Base-by-base conservation (phyloP, 176 grass and related monocot genomes). In the Aegilops tauschii region DNA sequence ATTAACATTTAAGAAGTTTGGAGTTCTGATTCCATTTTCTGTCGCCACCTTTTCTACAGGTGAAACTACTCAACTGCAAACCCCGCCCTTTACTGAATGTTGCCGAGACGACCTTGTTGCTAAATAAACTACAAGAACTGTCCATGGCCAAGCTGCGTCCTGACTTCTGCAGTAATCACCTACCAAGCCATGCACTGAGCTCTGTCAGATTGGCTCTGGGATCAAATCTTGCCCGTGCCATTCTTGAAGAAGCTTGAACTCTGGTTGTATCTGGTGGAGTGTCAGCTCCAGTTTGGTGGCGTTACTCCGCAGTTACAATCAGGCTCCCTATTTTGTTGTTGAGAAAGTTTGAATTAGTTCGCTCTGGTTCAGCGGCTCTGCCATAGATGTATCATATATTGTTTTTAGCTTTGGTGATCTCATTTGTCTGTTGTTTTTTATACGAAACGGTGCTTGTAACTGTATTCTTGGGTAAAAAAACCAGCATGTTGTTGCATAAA, bases 101-200 rank as follows among this genome's bases (percentile, higher is more conserved):
- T 76, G 89, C 92, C 17, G 96, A 98, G 69, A 98, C 92, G 2
- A 93, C 81, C 34, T 86, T 98, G 79, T 91, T 98, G 82, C 92
- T 98, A 56, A 92, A 85, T 82, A 98, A 98, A 82, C 87, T 98
- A 66, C 93, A 96, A 88, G 92, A 96, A 50, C 49, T 98, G 67
- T 96, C 93, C 49, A 86, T 96, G 72, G 96, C 90, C 20, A 98
- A 96, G 87, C 66, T 88, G 37, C 76, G 92, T 9, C 92, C 93
- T 65, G 92, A 90, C 74, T 98, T 91, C 45, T 87, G 81, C n/a
- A 93, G 79, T 65, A 71, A 82, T 75, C 81, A 92, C 47, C 49
- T 98, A 82, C 85, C 86, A 37, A 65, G 65, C 76, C 87, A 94
- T 78, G 90, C 92, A 12, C 36, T 91, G 30, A 93, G 74, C 67